Evolutionary conservation across 139 green algal genomes (phyloP), one percentile per base, ranked within the genome.

Genomic region (Axilococcus clingmanii): DNA sequence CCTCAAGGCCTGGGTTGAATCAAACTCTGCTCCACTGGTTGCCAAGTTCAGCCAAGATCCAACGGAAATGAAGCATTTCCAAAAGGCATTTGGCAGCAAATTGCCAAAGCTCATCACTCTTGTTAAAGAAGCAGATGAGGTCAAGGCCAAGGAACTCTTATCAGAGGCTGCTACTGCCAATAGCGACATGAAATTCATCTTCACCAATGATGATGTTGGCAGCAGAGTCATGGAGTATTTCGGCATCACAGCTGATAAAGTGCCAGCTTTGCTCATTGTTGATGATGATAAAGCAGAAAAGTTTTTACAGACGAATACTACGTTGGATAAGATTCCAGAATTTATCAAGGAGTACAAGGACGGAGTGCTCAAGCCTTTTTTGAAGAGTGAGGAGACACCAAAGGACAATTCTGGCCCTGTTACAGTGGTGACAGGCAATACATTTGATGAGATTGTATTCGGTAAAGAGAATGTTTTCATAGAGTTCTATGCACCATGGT

Each of bases 401-500:
- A 24, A 15, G 35, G 36, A 24, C 19, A 31, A 40, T 83, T 83
- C 47, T 87, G 80, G 56, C 38, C 24, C 49, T 31, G 56, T 72
- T 31, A 41, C 45, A n/a, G 56, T 66, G 48, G 51, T 72, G 11
- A 22, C 42, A n/a, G 60, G 60, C 41, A 56, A 53, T 43, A 63
- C 53, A 16, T 53, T 72, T 12, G 63, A 72, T 47, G 46, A 14
- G n/a, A 58, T 72, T 14, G 55, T 72, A 24, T 48, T 52, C 48
- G 15, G 40, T 40, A 65, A 35, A 23, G 61, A 72, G 55, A 43
- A 67, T 38, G 63, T 72, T 22, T 41, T 87, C 11, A 58, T 87
- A 30, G 69, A 82, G 63, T 68, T 84, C 50, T 80, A 84, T 45
- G 76, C 76, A 2, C 76, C 72, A 22, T 83, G 66, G 66, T 79